Base-by-base conservation (phyloP, 2,329 filamentous ascomycete genomes). In the Alternaria sp. region DNA sequence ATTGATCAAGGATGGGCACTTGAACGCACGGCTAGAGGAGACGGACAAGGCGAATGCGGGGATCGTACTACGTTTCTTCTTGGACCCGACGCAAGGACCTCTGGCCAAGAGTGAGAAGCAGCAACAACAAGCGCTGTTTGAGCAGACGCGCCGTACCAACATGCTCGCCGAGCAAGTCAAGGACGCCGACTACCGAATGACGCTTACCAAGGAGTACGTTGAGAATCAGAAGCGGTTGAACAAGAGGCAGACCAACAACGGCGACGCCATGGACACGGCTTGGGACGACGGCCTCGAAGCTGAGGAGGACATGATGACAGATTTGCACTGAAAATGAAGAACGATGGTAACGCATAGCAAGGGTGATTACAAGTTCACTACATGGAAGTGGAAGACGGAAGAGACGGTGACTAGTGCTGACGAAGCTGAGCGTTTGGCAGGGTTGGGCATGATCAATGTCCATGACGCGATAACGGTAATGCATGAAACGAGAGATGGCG, bases 141-240 rank as follows among this genome's bases (percentile, higher is more conserved):
- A 78, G 44, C 86, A 87, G 72, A 85, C 83, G 30, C 69, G 78
- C 46, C 83, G 84, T 26, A 84, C 88, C 2, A 81, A 84, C 55
- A 69, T 73, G 9, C 81, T 90, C 6, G 81, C 85, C 19, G 78
- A 82, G 21, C 83, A 85, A 67, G 81, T 89, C 47, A 82, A 83
- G 67, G 83, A 86, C 62, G 84, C 83, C 15, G 87, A 89, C 65
- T 82, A 84, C 57, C 85, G 84, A 17, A 73, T 90, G 54, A 86
- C 85, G 45, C 74, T 90, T 45, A 86, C 83, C 59, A 86, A 85
- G 69, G 88, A 90, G 72, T 88, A 87, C 69, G 79, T 89, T 30
- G 86, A 88, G 46, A 81, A 82, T 54, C 62, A 85, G 55, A 84
- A 83, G 70, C 86, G 82, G 64, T 68, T 80, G 63, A 84, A 80